These are phyloP conservation scores for Catunica adiposa DNA, from an alignment of 2,329 filamentous ascomycete species.

Conservation along the genomic window DNA sequence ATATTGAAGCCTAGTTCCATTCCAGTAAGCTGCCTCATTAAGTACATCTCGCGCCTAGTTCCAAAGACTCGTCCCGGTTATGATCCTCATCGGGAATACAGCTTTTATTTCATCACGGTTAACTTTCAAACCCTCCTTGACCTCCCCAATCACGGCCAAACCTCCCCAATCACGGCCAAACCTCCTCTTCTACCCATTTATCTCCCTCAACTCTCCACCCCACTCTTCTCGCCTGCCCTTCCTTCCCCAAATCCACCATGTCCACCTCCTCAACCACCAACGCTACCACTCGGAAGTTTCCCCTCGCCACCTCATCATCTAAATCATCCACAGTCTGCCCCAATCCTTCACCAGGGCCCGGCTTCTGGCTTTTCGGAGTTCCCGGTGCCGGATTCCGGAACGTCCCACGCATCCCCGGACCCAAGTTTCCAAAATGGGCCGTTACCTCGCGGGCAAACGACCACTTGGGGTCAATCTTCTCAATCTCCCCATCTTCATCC, in stretches of 20 bases:
- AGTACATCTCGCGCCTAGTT: no score
- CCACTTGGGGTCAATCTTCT: constrained; percentile 32
- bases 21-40: no score
- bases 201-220: constrained; percentile 42
- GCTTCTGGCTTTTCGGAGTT: constrained; percentile 31
- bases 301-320: constrained; percentile 51
- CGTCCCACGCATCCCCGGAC: constrained; percentile 59
- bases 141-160: neutral
- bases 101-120: neutral
- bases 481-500: neutral
- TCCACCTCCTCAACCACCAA: constrained; percentile 68
- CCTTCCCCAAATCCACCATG: constrained; percentile 52
- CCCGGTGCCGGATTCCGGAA: constrained; percentile 61
- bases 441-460: constrained; percentile 67
- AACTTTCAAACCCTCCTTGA: neutral
- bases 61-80: no score
- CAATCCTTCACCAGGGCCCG: constrained; percentile 24
- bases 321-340: constrained; percentile 55
- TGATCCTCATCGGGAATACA: no score
- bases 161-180: constrained; percentile 8
- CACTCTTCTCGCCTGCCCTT: constrained; percentile 45
- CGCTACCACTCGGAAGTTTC: constrained; percentile 69
- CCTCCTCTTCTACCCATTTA: constrained; percentile 2
- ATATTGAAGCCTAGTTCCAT: no score
- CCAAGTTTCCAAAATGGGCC: constrained; percentile 78